phyloP scores from a whole-genome alignment of 768 basidiomycete genomes.

The Psilocybe subaeruginosa region DNA sequence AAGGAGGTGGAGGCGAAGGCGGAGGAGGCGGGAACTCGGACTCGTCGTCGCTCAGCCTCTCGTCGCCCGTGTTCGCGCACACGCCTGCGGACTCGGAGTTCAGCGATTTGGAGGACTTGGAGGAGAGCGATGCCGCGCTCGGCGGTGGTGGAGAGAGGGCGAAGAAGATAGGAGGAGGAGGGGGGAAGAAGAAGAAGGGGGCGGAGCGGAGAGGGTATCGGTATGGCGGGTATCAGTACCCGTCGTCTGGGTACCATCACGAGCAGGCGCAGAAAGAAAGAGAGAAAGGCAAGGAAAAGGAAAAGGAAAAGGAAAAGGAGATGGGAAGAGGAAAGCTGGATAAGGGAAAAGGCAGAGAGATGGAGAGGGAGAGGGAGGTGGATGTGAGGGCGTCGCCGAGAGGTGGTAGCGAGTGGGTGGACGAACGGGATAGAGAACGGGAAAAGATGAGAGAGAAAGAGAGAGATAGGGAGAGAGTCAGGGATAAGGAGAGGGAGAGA shows the following conservation, averaged over 20 bases:
- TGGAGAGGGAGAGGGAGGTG: background rate
- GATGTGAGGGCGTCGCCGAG: background rate
- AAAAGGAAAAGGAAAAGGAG: constrained; percentile 7
- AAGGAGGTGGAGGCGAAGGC: background rate
- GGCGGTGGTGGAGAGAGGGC: background rate
- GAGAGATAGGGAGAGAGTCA: background rate
- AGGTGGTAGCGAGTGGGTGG: constrained; percentile 1
- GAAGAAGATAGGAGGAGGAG: constrained; percentile 16
- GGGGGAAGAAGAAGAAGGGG: background rate
- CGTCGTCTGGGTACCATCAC: background rate
- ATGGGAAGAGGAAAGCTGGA: constrained; percentile 20
- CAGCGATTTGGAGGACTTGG: constrained; percentile 10
- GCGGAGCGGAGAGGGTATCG: constrained; percentile 27
- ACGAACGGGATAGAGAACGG: background rate
- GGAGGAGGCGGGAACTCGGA: background rate
- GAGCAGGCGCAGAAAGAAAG: constrained; percentile 4
- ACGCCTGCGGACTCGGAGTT: constrained; percentile 21
- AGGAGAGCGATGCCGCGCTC: constrained; percentile 1
- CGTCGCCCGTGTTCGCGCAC: constrained; percentile 46
- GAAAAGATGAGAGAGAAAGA: constrained; percentile 1
- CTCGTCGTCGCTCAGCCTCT: constrained; percentile 24
- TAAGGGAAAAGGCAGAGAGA: constrained; percentile 10
- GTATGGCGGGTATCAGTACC: constrained; percentile 25
- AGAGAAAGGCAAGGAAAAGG: constrained; percentile 6
- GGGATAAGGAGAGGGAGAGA: background rate